Conservation (phyloP, 139 green algal genomes). For the Picochlorum costavermella region DNA sequence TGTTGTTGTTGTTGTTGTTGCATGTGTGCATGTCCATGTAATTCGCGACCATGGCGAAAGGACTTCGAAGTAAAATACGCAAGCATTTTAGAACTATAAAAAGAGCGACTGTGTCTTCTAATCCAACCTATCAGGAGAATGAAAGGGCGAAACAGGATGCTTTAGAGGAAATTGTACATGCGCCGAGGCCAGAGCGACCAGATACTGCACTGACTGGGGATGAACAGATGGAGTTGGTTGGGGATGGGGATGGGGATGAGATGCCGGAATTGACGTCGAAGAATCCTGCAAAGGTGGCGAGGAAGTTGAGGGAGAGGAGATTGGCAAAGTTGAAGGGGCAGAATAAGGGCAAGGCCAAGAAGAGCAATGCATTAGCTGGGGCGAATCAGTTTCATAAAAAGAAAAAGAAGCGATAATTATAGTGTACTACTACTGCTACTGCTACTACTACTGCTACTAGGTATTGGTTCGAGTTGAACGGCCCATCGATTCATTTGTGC, state of each 20-base stretch:
- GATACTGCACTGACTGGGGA: neutral
- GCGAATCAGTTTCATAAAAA: constrained; percentile 17
- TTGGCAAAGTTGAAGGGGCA: constrained; percentile 1
- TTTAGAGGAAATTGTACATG: constrained; percentile 16
- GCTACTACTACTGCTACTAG: neutral
- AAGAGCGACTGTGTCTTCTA: neutral
- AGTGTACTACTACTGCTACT: neutral
- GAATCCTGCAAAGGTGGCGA: constrained; percentile 6
- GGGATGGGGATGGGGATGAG: neutral
- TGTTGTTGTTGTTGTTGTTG: too few relatives aligned
- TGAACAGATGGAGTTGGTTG: neutral
- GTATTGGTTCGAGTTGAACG: neutral
- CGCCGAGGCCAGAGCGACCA: constrained; percentile 12
- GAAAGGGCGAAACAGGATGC: constrained; percentile 15
- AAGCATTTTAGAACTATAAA: constrained; percentile 25
- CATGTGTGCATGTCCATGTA: constrained; percentile 1
- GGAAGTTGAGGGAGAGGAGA: constrained; percentile 6
- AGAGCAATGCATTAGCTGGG: constrained; percentile 10
- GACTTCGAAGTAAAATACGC: constrained; percentile 23
- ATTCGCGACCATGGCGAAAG: constrained; percentile 22
- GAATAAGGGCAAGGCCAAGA: constrained; percentile 1
- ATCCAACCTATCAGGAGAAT: constrained; percentile 5
- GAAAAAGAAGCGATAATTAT: constrained; percentile 13
- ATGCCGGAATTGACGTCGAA: constrained; percentile 2
- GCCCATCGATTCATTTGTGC: neutral